phyloP scores from a whole-genome alignment of 192 early-diverging fungal species.

The Podila verticillata region DNA sequence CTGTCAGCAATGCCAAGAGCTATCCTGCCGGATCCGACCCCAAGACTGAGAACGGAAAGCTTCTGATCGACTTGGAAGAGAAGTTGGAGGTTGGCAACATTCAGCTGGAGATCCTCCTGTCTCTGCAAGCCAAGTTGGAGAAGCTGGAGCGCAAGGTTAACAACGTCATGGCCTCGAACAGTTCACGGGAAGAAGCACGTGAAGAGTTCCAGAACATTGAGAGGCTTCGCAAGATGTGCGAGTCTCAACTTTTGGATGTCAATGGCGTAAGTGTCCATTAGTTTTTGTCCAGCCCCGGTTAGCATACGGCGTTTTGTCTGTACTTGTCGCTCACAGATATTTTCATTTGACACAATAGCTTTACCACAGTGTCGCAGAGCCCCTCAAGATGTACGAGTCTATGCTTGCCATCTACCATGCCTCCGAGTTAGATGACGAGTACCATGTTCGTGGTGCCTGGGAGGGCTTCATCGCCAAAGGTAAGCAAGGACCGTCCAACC shows the following conservation, averaged over 20 bases:
- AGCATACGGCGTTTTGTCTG: neutral
- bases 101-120: conserved; percentile 55
- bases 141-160: neutral
- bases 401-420: conserved; percentile 50
- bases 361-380: conserved; percentile 35
- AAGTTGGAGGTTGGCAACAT: conserved; percentile 69
- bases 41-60: conserved; percentile 55
- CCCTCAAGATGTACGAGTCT: conserved; percentile 44
- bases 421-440: conserved; percentile 47
- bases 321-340: neutral
- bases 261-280: conserved; percentile 15
- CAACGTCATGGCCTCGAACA: neutral
- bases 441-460: conserved; percentile 43
- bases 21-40: conserved; percentile 53
- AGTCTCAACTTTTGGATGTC: conserved; percentile 24
- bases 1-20: conserved; percentile 73
- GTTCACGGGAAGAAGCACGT: conserved; percentile 6
- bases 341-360: conserved; percentile 3
- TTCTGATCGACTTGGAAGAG: conserved; percentile 65
- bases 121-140: conserved; percentile 20
- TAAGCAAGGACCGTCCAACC: conserved; percentile 8
- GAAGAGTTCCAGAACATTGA: conserved; percentile 28
- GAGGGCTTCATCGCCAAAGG: conserved; percentile 40
- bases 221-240: conserved; percentile 19
- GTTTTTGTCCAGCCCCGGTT: no score